phyloP scores from a whole-genome alignment of 106 monocot species.

The Dendrobium chrysotoxum region DNA sequence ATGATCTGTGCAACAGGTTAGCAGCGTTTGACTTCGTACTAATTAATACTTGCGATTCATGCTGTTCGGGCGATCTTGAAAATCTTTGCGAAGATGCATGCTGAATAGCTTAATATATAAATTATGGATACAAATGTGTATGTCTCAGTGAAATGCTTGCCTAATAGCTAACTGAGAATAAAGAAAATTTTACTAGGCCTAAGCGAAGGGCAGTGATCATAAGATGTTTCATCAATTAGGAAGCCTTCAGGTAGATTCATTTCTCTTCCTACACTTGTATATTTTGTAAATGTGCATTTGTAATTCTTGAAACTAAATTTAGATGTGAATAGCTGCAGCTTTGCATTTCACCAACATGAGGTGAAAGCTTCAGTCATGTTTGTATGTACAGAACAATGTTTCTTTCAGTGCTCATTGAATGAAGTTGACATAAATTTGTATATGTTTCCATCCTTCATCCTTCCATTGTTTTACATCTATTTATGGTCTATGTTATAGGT shows the following conservation, averaged over 20 bases:
- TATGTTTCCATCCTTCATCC: not conserved
- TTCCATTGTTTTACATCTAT: too few species aligned
- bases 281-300: not conserved
- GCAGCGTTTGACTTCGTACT: too few species aligned
- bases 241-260: not conserved
- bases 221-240: not conserved
- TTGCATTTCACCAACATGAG: not conserved
- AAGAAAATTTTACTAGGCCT: not conserved
- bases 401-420: not conserved
- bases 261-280: not conserved
- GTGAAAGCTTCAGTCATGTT: not conserved
- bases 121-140: not conserved
- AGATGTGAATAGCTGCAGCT: not conserved
- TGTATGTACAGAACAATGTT: constrained; percentile 2
- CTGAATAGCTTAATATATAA: not conserved
- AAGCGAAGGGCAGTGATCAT: not conserved
- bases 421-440: not conserved
- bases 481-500: too few species aligned
- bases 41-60: not conserved
- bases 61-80: not conserved
- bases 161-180: not conserved
- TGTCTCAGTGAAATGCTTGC: not conserved
- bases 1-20: not conserved
- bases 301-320: not conserved
- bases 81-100: not conserved